A percentile compares a stretch with the other conserved stretches of the same genome.
phyloP scores from a whole-genome alignment of 1,139 yeast genomes.

The Debaryomyces psychrophilus region DNA sequence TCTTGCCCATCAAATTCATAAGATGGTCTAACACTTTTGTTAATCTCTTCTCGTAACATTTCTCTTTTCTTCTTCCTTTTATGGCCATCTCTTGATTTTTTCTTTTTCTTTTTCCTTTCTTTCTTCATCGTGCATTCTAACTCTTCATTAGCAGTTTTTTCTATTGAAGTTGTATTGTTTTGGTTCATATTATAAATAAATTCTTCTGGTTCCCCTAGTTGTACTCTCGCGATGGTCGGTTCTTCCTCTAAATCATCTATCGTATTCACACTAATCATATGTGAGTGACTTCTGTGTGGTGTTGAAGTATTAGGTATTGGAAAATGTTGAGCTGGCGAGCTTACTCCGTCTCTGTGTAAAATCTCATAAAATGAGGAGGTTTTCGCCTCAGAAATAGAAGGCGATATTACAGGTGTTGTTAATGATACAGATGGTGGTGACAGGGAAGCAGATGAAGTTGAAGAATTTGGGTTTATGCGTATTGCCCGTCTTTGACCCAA shows the following conservation, averaged over 20 bases:
- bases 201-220: not conserved
- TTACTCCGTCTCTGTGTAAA: not conserved
- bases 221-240: not conserved
- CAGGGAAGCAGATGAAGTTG: not conserved
- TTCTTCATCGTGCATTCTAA: not conserved
- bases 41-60: not conserved
- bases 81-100: conserved; percentile 23
- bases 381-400: not conserved
- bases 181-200: not conserved
- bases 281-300: not conserved
- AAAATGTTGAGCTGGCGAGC: not conserved
- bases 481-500: conserved; percentile 3
- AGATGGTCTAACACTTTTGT: not conserved
- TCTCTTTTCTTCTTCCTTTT: conserved; percentile 1
- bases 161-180: not conserved
- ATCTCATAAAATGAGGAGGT: not conserved
- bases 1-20: not conserved
- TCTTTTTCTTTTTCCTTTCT: conserved; percentile 35
- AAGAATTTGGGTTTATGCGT: conserved; percentile 7
- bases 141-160: not conserved
- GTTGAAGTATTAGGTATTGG: not conserved
- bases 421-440: not conserved
- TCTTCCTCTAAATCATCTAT: conserved; percentile 1
- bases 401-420: not conserved
- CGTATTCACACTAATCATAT: conserved; percentile 1